Evolutionary conservation across 1,284 basidiomycete species (phyloP).

Genomic region (Ustilago shanxiensis): DNA sequence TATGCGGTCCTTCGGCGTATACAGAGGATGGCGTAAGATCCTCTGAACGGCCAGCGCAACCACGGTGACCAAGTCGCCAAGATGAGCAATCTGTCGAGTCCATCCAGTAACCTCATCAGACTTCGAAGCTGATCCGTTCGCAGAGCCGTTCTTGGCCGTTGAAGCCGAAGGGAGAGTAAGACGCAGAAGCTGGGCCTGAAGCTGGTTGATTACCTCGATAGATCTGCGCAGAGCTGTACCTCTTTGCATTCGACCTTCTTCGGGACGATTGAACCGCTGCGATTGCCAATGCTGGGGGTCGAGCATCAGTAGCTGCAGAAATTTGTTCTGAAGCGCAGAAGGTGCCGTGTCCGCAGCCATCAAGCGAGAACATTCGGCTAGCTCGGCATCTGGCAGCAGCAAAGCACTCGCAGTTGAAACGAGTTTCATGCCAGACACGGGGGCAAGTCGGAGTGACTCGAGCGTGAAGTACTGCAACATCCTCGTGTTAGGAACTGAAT

Average conservation of each 20-base stretch:
- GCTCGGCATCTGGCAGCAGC: slow-evolving; percentile 22
- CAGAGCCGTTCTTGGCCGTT: neutral
- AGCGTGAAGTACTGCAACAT: slow-evolving; percentile 76
- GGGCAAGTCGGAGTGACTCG: slow-evolving; percentile 70
- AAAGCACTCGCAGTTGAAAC: slow-evolving; percentile 27
- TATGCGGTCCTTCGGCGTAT: slow-evolving; percentile 8
- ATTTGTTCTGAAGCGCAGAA: slow-evolving; percentile 37
- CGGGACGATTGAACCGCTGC: slow-evolving; percentile 19
- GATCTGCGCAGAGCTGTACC: slow-evolving; percentile 36
- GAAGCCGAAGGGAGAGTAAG: neutral
- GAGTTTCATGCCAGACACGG: slow-evolving; percentile 50
- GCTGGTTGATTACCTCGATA: slow-evolving; percentile 37
- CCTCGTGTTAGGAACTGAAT: slow-evolving; percentile 73
- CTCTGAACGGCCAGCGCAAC: slow-evolving; percentile 18
- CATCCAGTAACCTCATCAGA: neutral
- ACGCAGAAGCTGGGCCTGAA: slow-evolving; percentile 10
- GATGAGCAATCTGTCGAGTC: neutral
- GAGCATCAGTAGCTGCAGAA: slow-evolving; percentile 41
- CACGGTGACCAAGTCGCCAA: slow-evolving; percentile 4
- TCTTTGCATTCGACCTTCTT: slow-evolving; percentile 7
- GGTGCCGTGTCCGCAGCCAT: slow-evolving; percentile 10
- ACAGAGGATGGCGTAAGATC: slow-evolving; percentile 15
- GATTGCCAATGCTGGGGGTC: slow-evolving; percentile 64
- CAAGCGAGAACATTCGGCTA: slow-evolving; percentile 8
- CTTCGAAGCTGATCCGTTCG: neutral